A percentile compares a stretch with the other conserved stretches of the same genome.
phyloP scores from a whole-genome alignment of 352 stramenopile species.

The Globisporangium abappressorium region DNA sequence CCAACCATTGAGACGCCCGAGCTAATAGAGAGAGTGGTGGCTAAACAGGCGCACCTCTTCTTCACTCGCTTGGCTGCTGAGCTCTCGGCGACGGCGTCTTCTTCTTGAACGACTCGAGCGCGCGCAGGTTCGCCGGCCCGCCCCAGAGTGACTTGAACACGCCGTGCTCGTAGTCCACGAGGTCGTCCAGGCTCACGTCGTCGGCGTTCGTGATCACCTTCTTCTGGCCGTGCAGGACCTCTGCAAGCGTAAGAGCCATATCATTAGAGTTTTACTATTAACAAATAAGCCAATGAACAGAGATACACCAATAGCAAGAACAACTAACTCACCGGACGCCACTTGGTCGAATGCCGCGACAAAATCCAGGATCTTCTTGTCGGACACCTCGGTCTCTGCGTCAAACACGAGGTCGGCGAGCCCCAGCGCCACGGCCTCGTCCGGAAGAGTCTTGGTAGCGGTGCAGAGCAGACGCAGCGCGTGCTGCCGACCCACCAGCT shows the following conservation, averaged over 20 bases:
- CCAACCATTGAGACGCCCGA: not conserved
- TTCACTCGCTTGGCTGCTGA: not conserved
- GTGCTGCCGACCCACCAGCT: constrained; percentile 71
- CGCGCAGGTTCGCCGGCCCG: constrained; percentile 68
- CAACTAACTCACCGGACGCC: constrained; percentile 34
- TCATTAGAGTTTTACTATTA: not conserved
- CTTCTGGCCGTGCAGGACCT: constrained; percentile 70
- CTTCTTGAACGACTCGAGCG: constrained; percentile 55
- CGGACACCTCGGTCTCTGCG: constrained; percentile 22
- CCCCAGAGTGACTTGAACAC: constrained; percentile 75
- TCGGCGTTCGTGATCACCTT: constrained; percentile 67
- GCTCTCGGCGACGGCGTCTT: constrained; percentile 16
- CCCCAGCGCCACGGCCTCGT: constrained; percentile 50
- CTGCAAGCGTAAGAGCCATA: constrained; percentile 22
- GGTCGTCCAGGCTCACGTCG: constrained; percentile 58
- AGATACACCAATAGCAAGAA: not conserved
- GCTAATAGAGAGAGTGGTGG: not conserved
- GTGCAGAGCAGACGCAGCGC: constrained; percentile 75
- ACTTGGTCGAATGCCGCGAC: constrained; percentile 48
- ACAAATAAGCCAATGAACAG: not conserved
- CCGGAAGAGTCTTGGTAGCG: constrained; percentile 46
- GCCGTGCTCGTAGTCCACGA: constrained; percentile 58
- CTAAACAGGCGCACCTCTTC: not conserved
- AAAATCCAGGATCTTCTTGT: constrained; percentile 42
- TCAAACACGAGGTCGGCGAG: constrained; percentile 69